Evolutionary conservation across 768 basidiomycete genomes (phyloP), one percentile per base, ranked within the genome.

Genomic region (Mycena amicta): DNA sequence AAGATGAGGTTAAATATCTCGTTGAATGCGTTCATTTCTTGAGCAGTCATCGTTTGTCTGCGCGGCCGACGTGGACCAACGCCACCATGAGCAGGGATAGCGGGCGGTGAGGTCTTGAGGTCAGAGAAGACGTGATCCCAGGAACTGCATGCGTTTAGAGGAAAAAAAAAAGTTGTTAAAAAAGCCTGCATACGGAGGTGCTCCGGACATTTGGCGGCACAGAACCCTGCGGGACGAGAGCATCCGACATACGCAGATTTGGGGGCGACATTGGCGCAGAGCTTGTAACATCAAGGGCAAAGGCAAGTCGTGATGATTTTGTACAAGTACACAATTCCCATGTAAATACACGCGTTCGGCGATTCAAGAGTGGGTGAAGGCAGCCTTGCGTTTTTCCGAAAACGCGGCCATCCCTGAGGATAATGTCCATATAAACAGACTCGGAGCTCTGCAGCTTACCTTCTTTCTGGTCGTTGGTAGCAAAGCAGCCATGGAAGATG

Each of bases 391-490:
- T 80, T 98, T 99, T 74, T 97, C 92, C 11, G 87, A 86, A 67
- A 99, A 98, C 22, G 96, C 96, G 23, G 80, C 71, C 96, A 98
- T 99, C 20, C 96, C 95, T 96, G 64, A 22, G 23, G 43, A 25
- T 26, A 57, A 45, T 33, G 11, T n/a, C 61, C 33, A 66, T 64
- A 25, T 49, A 40, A 31, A 15, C n/a, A 20, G 52, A 27, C 28
- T 33, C 27, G 5, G 39, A 39, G 30, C 23, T 52, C 40, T 18
- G 74, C 89, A 59, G n/a, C n/a, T n/a, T 66, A 89, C 93, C 95
- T 76, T 96, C 95, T 78, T 95, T 95, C 76, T 95, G 94, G 71
- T 96, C 95, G 53, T 88, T 84, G 18, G 97, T 97, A 4, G 94
- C 94, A 67, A 99, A 98, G 57, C 95, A 75, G 39, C 85, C 80